Percentiles rank a stretch among this genome's conserved stretches.
phyloP scores from a whole-genome alignment of 768 basidiomycete genomes.

The Leucosporidium creatinivorum region DNA sequence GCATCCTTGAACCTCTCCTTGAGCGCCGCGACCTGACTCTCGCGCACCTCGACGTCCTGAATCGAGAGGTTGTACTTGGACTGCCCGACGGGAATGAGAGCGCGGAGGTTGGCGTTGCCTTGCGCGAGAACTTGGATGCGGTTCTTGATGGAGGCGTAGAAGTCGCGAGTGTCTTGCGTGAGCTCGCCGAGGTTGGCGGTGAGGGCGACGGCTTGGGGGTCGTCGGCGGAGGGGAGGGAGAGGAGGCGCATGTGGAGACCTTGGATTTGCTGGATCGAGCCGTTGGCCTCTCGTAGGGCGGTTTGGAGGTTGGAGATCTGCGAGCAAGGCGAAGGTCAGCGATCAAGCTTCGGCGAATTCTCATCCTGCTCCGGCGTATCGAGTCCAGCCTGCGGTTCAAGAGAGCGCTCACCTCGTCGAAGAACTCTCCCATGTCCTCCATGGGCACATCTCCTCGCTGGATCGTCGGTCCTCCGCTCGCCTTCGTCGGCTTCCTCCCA shows the following conservation, averaged over 20 bases:
- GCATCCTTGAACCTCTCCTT: constrained; percentile 45
- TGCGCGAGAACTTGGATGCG: constrained; percentile 42
- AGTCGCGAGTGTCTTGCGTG: constrained; percentile 27
- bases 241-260: constrained; percentile 36
- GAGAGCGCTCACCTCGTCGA: constrained; percentile 9
- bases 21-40: constrained; percentile 39
- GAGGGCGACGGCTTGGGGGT: constrained; percentile 24
- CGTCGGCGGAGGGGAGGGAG: constrained; percentile 35
- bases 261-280: constrained; percentile 25
- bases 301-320: constrained; percentile 22
- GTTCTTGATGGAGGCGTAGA: constrained; percentile 39
- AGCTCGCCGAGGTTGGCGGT: constrained; percentile 25
- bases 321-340: not conserved
- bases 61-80: constrained; percentile 13
- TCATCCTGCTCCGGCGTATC: not conserved
- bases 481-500: not conserved
- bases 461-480: constrained; percentile 3
- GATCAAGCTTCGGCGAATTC: too few relatives aligned
- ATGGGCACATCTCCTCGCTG: constrained; percentile 11
- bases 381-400: too few relatives aligned
- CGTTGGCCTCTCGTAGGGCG: constrained; percentile 9
- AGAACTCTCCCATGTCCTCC: constrained; percentile 26
- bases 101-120: constrained; percentile 42
- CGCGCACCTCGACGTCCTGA: constrained; percentile 20
- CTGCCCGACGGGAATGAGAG: constrained; percentile 35